These are phyloP conservation scores for Neonothopanus nambi DNA, from an alignment of 1,284 basidiomycete genomes.

Conservation along the genomic window DNA sequence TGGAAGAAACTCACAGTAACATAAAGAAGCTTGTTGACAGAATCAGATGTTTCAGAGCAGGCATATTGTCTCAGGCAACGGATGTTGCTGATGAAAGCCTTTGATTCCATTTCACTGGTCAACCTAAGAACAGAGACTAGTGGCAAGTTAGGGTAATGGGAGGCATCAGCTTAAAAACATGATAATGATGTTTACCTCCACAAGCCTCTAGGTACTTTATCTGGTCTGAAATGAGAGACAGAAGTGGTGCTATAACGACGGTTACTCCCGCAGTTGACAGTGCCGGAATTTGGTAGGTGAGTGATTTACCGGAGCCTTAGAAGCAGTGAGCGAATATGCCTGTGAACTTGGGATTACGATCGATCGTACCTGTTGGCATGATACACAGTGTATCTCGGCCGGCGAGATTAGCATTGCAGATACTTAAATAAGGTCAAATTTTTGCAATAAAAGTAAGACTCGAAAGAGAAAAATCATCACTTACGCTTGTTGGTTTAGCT, in stretches of 20 bases:
- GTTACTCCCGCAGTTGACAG: slow-evolving; percentile 79
- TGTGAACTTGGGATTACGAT: neutral
- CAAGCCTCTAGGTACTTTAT: slow-evolving; percentile 73
- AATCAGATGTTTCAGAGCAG: slow-evolving; percentile 22
- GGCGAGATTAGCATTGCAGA: slow-evolving; percentile 88
- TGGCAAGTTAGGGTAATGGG: neutral
- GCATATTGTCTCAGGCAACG: slow-evolving; percentile 34
- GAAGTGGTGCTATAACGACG: slow-evolving; percentile 82
- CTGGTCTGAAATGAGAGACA: slow-evolving; percentile 85
- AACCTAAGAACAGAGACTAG: slow-evolving; percentile 76
- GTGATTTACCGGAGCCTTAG: slow-evolving; percentile 81
- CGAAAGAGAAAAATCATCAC: too few species aligned
- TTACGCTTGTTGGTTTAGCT: too few species aligned
- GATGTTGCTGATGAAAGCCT: slow-evolving; percentile 58
- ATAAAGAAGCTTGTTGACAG: slow-evolving; percentile 76
- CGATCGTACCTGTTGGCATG: slow-evolving; percentile 77
- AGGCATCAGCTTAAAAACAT: neutral
- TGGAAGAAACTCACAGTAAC: slow-evolving; percentile 61
- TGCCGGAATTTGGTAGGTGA: slow-evolving; percentile 92
- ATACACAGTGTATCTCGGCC: slow-evolving; percentile 79
- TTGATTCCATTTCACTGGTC: slow-evolving; percentile 60
- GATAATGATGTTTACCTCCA: slow-evolving; percentile 43
- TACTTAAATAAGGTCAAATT: too few species aligned
- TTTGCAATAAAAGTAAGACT: too few species aligned
- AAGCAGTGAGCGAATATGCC: slow-evolving; percentile 7